Evolutionary conservation across 2,329 filamentous ascomycete genomes (phyloP), one percentile per base, ranked within the genome.

Genomic region (Penicillium digitatum): DNA sequence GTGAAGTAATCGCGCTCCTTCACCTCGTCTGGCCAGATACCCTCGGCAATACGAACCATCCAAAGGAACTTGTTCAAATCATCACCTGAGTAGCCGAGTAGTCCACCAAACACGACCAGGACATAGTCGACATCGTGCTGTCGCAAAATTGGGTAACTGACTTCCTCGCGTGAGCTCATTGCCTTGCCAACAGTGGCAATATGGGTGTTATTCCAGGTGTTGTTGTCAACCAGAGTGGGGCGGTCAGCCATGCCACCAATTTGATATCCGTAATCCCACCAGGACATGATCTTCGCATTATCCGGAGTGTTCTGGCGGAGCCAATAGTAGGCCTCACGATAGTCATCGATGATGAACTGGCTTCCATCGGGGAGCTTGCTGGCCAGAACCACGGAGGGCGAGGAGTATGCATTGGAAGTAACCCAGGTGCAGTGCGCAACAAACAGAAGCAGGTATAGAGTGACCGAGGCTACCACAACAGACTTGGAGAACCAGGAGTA

Each of bases 231-330:
- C 32, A 99, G 82, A 1, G 94, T 99, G 32, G 94, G 94, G 52
- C 94, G 85, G 74, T 99, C 94, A 47, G 94, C 94, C 94, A 99
- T 99, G 64, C 94, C 94, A 78, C 94, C 94, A 74, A 99, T 99
- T 78, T 99, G 94, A 79, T 99, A 99, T 62, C 94, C 94, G 69
- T 99, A 99, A 73, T 99, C 94, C 94, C 94, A 99, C 94, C 94
- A 99, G 1, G 92, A 94, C 93, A 97, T 97, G 72, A 99, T 88
- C 82, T 97, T 99, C 70, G 95, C 92, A 67, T 96, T 89, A 63
- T 93, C 84, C 57, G 87, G 82, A 10, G 95, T 99, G 80, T 99
- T 99, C 76, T 99, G 94, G 61, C 94, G 89, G 47, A 99, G 86
- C 94, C 94, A 99, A 78, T 99, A 95, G 78, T 99, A 99, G 2